Evolutionary conservation across 1,139 yeast genomes (phyloP).

Genomic region (Yamadazyma epiphylla): DNA sequence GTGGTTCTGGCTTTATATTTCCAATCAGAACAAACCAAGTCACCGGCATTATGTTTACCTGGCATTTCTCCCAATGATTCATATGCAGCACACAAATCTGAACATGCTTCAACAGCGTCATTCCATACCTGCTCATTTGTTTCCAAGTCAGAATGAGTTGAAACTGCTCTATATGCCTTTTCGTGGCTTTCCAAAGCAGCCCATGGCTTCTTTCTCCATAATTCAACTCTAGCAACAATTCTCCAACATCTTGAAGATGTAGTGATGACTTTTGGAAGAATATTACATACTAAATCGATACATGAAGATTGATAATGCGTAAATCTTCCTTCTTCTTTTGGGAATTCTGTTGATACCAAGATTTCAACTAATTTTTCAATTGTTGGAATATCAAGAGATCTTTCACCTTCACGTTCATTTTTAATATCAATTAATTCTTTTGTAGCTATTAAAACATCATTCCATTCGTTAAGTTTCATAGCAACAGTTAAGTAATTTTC

Average conservation of each 20-base stretch:
- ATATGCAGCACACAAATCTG: slow-evolving; percentile 82
- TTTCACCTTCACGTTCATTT: slow-evolving; percentile 53
- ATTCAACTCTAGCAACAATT: slow-evolving; percentile 73
- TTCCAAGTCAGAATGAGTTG: slow-evolving; percentile 63
- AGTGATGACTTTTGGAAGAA: slow-evolving; percentile 66
- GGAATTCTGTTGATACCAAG: slow-evolving; percentile 51
- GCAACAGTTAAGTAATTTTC: slow-evolving; percentile 85
- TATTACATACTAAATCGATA: slow-evolving; percentile 62
- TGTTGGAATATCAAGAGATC: slow-evolving; percentile 69
- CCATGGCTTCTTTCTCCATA: slow-evolving; percentile 91
- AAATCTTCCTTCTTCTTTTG: slow-evolving; percentile 35
- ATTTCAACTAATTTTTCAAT: slow-evolving; percentile 72
- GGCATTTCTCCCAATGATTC: slow-evolving; percentile 82
- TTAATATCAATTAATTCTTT: slow-evolving; percentile 53
- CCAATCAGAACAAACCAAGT: slow-evolving; percentile 89
- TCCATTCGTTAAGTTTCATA: slow-evolving; percentile 78
- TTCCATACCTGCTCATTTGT: slow-evolving; percentile 66
- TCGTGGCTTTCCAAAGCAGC: slow-evolving; percentile 81
- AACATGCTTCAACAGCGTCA: slow-evolving; percentile 75
- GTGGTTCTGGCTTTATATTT: slow-evolving; percentile 74
- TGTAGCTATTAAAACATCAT: slow-evolving; percentile 75
- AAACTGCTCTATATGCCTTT: slow-evolving; percentile 74
- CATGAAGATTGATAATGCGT: slow-evolving; percentile 65
- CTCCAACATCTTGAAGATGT: slow-evolving; percentile 79
- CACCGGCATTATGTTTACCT: slow-evolving; percentile 82